phyloP scores from a whole-genome alignment of 2,329 filamentous ascomycete species.

The Talaromyces sp. region DNA sequence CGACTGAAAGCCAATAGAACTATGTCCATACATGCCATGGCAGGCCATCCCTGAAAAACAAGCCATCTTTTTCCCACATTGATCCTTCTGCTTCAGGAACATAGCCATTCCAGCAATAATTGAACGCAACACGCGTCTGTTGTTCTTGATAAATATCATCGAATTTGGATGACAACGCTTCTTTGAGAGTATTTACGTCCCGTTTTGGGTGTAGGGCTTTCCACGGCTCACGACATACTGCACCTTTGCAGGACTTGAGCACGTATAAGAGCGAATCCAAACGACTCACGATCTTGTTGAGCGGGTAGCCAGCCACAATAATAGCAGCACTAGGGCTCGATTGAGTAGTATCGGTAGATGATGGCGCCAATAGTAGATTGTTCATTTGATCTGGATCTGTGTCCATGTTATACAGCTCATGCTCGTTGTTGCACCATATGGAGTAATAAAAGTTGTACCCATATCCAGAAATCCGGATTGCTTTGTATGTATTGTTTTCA shows the following conservation, averaged over 20 bases:
- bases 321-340: not conserved
- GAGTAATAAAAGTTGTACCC: slow-evolving; percentile 60
- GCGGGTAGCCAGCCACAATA: not conserved
- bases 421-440: slow-evolving; percentile 63
- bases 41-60: not conserved
- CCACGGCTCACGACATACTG: slow-evolving; percentile 19
- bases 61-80: not conserved
- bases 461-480: slow-evolving; percentile 47
- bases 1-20: too few relatives aligned
- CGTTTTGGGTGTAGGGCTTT: slow-evolving; percentile 16
- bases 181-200: slow-evolving; percentile 15
- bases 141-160: slow-evolving; percentile 17
- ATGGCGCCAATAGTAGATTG: not conserved
- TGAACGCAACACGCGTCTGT: not conserved
- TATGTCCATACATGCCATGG: not conserved
- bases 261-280: slow-evolving; percentile 21
- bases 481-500: slow-evolving; percentile 56
- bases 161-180: slow-evolving; percentile 15
- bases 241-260: slow-evolving; percentile 20
- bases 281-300: slow-evolving; percentile 12
- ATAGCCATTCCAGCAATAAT: slow-evolving; percentile 1
- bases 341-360: not conserved
- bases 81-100: not conserved
- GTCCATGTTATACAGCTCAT: slow-evolving; percentile 57
- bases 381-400: not conserved